Conservation (phyloP, 352 stramenopile genomes). For the Globisporangium rhizosaccharum region DNA sequence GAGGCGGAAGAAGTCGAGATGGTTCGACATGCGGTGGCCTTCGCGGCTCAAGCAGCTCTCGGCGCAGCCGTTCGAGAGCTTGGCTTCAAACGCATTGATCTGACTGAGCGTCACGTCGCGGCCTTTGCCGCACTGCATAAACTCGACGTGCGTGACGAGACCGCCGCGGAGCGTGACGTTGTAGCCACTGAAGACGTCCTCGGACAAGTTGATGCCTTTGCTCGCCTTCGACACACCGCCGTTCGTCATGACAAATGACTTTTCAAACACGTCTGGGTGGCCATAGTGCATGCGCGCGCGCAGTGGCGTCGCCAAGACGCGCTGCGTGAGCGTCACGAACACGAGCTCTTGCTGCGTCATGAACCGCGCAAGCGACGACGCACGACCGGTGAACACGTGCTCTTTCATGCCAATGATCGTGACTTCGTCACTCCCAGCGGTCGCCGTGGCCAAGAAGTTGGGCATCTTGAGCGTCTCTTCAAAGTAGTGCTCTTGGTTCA, state of each 20-base stretch:
- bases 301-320: conserved; percentile 74
- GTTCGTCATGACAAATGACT: conserved; percentile 79
- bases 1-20: conserved; percentile 80
- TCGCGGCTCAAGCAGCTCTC: conserved; percentile 82
- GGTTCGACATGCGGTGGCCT: conserved; percentile 68
- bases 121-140: conserved; percentile 87
- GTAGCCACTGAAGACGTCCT: conserved; percentile 89
- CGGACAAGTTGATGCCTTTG: conserved; percentile 86
- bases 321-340: conserved; percentile 83
- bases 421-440: conserved; percentile 49
- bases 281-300: conserved; percentile 84
- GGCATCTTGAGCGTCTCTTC: conserved; percentile 87
- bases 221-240: conserved; percentile 83
- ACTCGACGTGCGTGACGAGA: conserved; percentile 80
- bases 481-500: conserved; percentile 90
- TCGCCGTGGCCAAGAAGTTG: conserved; percentile 77
- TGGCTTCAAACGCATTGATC: conserved; percentile 87
- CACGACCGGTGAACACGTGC: conserved; percentile 82
- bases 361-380: conserved; percentile 82
- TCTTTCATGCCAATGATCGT: conserved; percentile 89
- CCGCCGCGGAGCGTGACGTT: conserved; percentile 78
- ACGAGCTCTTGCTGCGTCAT: conserved; percentile 87
- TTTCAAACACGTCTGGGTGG: conserved; percentile 86
- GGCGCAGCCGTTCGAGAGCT: conserved; percentile 80
- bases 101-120: conserved; percentile 84